Evolutionary conservation across 2,329 filamentous ascomycete species (phyloP).

Genomic region (Penicillium hordei): DNA sequence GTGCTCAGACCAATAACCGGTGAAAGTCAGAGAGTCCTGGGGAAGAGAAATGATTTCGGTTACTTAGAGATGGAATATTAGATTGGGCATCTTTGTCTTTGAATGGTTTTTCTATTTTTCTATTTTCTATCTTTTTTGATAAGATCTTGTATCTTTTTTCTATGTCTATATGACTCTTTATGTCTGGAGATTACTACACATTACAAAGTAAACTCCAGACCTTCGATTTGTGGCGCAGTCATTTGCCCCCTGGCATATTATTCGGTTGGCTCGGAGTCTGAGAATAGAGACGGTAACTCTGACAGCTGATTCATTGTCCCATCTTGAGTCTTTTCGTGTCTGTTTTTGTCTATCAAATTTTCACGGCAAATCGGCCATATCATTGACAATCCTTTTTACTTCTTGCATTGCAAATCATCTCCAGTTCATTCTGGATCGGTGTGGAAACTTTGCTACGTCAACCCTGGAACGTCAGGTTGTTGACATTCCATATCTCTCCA

Average conservation of each 20-base stretch:
- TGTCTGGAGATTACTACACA: neutral
- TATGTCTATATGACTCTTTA: neutral
- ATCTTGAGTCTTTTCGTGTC: neutral
- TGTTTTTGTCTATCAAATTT: neutral
- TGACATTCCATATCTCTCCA: conserved; percentile 21
- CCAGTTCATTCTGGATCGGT: conserved; percentile 24
- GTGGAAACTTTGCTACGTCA: conserved; percentile 20
- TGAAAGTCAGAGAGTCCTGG: neutral
- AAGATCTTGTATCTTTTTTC: neutral
- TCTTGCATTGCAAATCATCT: conserved; percentile 8
- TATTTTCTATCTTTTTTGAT: neutral
- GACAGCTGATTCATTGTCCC: conserved; percentile 6
- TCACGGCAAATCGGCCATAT: neutral
- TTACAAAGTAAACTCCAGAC: neutral
- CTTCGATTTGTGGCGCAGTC: conserved; percentile 6
- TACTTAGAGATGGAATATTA: neutral
- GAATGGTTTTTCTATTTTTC: too few species aligned
- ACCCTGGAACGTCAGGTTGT: conserved; percentile 3
- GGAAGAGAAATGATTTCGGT: neutral
- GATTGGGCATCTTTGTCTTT: neutral
- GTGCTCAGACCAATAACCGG: conserved; percentile 6
- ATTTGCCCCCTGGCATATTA: conserved; percentile 11
- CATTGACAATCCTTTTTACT: conserved; percentile 1
- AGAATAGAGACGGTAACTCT: neutral
- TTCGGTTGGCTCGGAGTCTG: neutral